A percentile compares a stretch with the other conserved stretches of the same genome.
Conservation (phyloP, 2,329 filamentous ascomycete genomes). For the Botrytis hyacinthi region DNA sequence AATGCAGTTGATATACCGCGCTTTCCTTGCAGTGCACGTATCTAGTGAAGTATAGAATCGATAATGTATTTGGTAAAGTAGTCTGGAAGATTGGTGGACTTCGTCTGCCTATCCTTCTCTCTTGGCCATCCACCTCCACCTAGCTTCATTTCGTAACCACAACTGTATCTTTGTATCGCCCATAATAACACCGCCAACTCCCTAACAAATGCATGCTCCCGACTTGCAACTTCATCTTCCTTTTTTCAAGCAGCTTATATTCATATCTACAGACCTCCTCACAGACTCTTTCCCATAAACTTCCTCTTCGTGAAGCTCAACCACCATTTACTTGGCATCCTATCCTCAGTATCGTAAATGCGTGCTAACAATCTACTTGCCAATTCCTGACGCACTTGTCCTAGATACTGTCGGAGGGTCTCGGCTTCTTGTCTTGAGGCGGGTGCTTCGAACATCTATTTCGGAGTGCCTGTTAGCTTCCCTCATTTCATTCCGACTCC, state of each 20-base stretch:
- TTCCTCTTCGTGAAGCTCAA: constrained; percentile 98
- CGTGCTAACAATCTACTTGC: constrained; percentile 77
- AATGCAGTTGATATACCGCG: constrained; percentile 3
- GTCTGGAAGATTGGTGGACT: background rate
- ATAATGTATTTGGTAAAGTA: background rate
- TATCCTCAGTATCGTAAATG: constrained; percentile 70
- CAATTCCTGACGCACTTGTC: constrained; percentile 90
- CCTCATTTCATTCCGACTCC: background rate
- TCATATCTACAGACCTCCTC: constrained; percentile 28
- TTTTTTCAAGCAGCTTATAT: background rate
- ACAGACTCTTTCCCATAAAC: constrained; percentile 96
- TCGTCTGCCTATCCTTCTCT: background rate
- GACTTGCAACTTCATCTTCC: background rate
- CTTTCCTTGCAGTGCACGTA: background rate
- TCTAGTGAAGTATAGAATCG: background rate
- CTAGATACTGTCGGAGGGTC: constrained; percentile 81
- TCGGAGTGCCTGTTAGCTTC: background rate
- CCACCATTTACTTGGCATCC: constrained; percentile 86
- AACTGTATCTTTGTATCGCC: background rate
- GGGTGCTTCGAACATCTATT: constrained; percentile 84
- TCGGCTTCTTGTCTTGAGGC: constrained; percentile 86
- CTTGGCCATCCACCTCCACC: background rate
- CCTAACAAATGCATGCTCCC: constrained; percentile 14
- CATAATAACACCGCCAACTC: constrained; percentile 13
- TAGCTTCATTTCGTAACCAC: background rate